Conservation (phyloP, 2,329 filamentous ascomycete species). For the Colletotrichum sansevieriae region DNA sequence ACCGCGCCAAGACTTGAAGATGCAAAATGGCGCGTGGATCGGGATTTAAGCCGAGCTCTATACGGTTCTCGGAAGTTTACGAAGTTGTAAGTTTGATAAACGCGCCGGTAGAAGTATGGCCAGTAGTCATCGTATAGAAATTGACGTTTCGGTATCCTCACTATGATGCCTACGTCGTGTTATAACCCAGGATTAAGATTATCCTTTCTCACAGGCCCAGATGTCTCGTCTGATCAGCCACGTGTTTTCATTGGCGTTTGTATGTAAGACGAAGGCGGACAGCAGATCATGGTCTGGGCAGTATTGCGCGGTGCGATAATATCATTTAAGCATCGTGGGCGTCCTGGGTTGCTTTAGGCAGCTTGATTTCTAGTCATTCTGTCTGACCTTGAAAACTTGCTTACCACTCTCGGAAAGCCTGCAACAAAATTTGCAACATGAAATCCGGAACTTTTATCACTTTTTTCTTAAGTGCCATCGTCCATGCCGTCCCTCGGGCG, state of each 20-base stretch:
- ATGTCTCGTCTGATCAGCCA: not conserved
- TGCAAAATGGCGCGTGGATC: no score
- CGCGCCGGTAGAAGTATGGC: no score
- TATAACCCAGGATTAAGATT: not conserved
- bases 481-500: constrained; percentile 14
- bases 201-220: not conserved
- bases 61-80: no score
- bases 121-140: not conserved
- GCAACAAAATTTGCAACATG: not conserved
- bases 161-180: not conserved
- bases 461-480: not conserved
- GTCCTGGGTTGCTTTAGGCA: not conserved
- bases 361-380: no score
- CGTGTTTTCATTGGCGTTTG: not conserved
- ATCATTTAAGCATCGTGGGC: not conserved
- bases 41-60: no score
- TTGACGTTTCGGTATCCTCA: not conserved
- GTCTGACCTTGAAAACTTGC: no score
- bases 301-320: not conserved
- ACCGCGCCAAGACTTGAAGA: no score
- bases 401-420: no score
- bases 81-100: no score
- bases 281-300: not conserved
- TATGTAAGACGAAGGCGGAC: not conserved
- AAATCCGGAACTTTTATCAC: not conserved